These are phyloP conservation scores for Bothriochloa decipiens DNA, from an alignment of 176 grass and related monocot species.

Conservation along the genomic window DNA sequence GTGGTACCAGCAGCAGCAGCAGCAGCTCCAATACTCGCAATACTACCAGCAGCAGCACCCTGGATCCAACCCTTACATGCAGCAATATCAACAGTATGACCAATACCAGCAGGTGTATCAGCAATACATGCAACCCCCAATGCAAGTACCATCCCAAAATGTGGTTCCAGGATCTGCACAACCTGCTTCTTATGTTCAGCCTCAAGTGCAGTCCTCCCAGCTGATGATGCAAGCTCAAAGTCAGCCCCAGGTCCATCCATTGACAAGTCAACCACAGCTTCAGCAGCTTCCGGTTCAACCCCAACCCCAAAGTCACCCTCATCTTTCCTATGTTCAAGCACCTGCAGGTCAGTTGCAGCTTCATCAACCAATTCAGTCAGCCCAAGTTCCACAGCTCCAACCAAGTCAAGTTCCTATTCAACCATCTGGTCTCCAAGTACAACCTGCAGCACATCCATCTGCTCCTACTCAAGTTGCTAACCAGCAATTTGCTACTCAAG, in stretches of 20 bases:
- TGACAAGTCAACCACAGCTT: constrained; percentile 47
- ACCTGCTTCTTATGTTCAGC: constrained; percentile 52
- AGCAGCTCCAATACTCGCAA: constrained; percentile 56
- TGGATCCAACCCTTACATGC: constrained; percentile 74
- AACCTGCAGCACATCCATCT: constrained; percentile 46
- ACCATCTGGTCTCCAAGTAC: constrained; percentile 36
- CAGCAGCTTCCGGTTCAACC: constrained; percentile 55
- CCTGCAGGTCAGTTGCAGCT: constrained; percentile 49
- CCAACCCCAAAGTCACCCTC: constrained; percentile 46
- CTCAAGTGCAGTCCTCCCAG: constrained; percentile 49
- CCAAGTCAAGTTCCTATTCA: constrained; percentile 44
- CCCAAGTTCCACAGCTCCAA: constrained; percentile 49
- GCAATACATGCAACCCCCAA: constrained; percentile 64
- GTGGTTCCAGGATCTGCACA: constrained; percentile 53
- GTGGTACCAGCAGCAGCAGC: constrained; percentile 69
- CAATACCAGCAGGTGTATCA: constrained; percentile 66
- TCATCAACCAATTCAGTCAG: constrained; percentile 53
- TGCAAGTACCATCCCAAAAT: constrained; percentile 47
- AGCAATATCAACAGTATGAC: constrained; percentile 81
- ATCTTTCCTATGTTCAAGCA: constrained; percentile 41
- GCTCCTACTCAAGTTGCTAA: constrained; percentile 46
- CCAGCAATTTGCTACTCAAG: constrained; percentile 58
- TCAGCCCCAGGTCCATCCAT: constrained; percentile 41
- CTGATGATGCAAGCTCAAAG: constrained; percentile 40
- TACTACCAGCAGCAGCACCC: constrained; percentile 86